Conservation (phyloP, 352 stramenopile genomes). For the Pythium diclinum region DNA sequence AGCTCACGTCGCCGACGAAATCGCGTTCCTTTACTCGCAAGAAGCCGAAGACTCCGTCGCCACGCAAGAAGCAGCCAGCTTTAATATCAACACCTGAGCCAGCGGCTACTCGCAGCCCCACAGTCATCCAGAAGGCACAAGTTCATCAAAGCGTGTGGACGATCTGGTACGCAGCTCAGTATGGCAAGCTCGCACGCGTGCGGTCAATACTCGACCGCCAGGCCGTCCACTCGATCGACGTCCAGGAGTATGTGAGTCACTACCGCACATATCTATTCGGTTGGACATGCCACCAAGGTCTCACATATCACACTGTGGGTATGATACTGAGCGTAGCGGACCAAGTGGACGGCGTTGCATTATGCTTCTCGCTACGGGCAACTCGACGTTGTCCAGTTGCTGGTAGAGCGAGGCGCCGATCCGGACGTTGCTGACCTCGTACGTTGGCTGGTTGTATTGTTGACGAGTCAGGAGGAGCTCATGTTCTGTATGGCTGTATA, state of each 20-base stretch:
- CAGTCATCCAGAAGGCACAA: constrained; percentile 14
- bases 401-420: constrained; percentile 46
- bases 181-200: constrained; percentile 52
- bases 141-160: constrained; percentile 45
- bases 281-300: not conserved
- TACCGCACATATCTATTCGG: too few species aligned
- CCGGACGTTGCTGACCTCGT: constrained; percentile 49
- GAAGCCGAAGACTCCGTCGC: not conserved
- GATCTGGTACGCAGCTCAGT: constrained; percentile 70
- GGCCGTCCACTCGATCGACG: constrained; percentile 38
- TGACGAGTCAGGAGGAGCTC: not conserved
- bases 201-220: constrained; percentile 47
- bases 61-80: constrained; percentile 6
- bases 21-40: not conserved
- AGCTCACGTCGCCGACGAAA: not conserved
- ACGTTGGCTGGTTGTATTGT: not conserved
- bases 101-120: not conserved
- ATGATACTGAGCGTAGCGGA: constrained; percentile 29
- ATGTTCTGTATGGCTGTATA: constrained; percentile 13
- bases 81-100: not conserved
- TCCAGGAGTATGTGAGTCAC: constrained; percentile 45
- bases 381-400: constrained; percentile 39
- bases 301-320: not conserved
- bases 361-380: constrained; percentile 59
- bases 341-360: constrained; percentile 58